phyloP scores from a whole-genome alignment of 2,329 filamentous ascomycete species.

The Nemania serpens region DNA sequence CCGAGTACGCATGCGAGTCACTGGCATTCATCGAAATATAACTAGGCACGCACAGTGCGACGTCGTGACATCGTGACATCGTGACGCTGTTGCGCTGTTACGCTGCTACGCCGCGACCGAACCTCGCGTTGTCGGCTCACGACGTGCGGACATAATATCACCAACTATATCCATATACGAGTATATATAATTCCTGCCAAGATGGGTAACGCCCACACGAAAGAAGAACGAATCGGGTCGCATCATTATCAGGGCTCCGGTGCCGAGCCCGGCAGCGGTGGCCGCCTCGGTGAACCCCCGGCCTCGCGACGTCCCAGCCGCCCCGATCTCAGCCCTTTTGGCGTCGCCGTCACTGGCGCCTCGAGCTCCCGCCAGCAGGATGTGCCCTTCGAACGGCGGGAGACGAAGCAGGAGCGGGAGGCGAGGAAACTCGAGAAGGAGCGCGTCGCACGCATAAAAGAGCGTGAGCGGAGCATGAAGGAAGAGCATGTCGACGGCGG shows the following conservation, averaged over 20 bases:
- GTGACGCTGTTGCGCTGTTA: background rate
- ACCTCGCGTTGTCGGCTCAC: background rate
- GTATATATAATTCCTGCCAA: background rate
- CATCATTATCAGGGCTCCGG: constrained; percentile 14
- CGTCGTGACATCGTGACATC: background rate
- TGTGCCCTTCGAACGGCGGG: constrained; percentile 67
- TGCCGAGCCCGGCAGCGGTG: constrained; percentile 13
- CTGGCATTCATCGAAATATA: constrained; percentile 3
- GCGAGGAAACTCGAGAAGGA: constrained; percentile 84
- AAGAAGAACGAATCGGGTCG: constrained; percentile 21
- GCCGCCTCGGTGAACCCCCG: constrained; percentile 19
- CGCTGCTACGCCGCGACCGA: constrained; percentile 5
- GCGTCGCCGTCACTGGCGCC: constrained; percentile 45
- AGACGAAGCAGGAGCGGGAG: constrained; percentile 91
- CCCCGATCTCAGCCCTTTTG: constrained; percentile 54
- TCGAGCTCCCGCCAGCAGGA: constrained; percentile 47
- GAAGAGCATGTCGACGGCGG: constrained; percentile 95
- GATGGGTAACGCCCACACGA: constrained; percentile 29
- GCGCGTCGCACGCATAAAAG: constrained; percentile 73
- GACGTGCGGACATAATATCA: background rate
- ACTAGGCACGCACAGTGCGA: constrained; percentile 3
- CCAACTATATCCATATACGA: background rate
- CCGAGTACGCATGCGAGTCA: constrained; percentile 15
- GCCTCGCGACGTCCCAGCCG: constrained; percentile 44
- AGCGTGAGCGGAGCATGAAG: constrained; percentile 85